phyloP scores from a whole-genome alignment of 2,329 filamentous ascomycete species.

The Arthrinium puccinioides region DNA sequence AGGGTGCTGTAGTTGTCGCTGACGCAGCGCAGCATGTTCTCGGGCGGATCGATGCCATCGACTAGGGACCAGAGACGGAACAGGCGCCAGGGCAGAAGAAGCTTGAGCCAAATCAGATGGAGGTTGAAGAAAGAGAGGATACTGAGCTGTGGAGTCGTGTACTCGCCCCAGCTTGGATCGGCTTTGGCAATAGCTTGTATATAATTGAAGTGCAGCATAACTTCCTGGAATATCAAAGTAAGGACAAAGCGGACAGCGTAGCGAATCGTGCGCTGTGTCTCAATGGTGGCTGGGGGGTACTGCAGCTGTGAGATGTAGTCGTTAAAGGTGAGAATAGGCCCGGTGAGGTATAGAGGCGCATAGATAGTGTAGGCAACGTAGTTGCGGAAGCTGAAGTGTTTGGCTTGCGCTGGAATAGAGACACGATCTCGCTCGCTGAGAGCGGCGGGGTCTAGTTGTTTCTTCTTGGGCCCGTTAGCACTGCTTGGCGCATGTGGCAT shows the following conservation, averaged over 20 bases:
- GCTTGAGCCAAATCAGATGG: conserved; percentile 95
- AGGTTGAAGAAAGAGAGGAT: conserved; percentile 95
- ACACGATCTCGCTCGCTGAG: conserved; percentile 87
- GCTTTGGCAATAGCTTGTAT: conserved; percentile 86
- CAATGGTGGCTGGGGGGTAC: conserved; percentile 66
- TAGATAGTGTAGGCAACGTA: conserved; percentile 89
- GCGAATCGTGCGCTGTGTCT: conserved; percentile 60
- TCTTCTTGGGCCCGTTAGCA: conserved; percentile 83
- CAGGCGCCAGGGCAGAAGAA: conserved; percentile 94
- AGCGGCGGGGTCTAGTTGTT: conserved; percentile 80
- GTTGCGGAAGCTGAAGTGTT: conserved; percentile 74
- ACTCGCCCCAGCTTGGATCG: conserved; percentile 70
- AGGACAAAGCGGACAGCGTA: conserved; percentile 81
- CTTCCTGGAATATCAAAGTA: conserved; percentile 79
- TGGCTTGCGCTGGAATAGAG: conserved; percentile 60
- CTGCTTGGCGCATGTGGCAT: background rate
- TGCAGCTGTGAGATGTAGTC: conserved; percentile 88
- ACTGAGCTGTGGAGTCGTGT: conserved; percentile 79
- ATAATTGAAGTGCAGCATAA: conserved; percentile 87
- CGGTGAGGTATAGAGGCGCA: conserved; percentile 84
- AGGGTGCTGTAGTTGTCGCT: conserved; percentile 88
- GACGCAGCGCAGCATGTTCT: conserved; percentile 98
- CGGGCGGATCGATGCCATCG: conserved; percentile 88
- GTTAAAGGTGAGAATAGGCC: conserved; percentile 95
- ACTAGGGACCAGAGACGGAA: conserved; percentile 93